Conservation (phyloP, 768 basidiomycete species). For the Pleurotus cornucopiae region DNA sequence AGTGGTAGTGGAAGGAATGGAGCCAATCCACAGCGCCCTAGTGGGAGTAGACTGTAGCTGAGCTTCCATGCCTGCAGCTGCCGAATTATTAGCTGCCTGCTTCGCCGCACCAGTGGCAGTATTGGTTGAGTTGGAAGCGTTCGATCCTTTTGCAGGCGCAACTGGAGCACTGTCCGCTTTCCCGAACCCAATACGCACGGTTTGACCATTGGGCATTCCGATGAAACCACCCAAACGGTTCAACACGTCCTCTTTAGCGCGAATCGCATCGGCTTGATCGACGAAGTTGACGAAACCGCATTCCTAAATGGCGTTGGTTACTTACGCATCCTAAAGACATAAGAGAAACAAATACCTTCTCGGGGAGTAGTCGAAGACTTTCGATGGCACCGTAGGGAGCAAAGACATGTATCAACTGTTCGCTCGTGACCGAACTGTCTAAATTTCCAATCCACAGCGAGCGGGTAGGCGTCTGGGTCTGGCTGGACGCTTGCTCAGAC, state of each 20-base stretch:
- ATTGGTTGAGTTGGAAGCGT: conserved; percentile 47
- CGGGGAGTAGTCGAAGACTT: conserved; percentile 88
- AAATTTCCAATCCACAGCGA: conserved; percentile 99
- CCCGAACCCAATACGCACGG: conserved; percentile 96
- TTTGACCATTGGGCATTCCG: conserved; percentile 91
- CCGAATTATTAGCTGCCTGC: conserved; percentile 40
- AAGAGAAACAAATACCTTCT: conserved; percentile 64
- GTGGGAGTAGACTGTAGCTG: conserved; percentile 91
- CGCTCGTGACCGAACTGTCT: conserved; percentile 90
- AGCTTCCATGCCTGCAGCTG: conserved; percentile 70
- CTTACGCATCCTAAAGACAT: neutral
- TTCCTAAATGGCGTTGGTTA: conserved; percentile 48
- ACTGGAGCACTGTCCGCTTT: conserved; percentile 96
- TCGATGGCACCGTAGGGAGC: conserved; percentile 97
- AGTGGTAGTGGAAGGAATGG: conserved; percentile 92
- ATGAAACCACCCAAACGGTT: conserved; percentile 94
- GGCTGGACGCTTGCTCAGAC: conserved; percentile 63
- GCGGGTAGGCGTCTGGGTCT: conserved; percentile 90
- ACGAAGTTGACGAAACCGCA: conserved; percentile 99
- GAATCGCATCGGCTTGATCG: conserved; percentile 91
- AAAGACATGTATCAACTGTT: conserved; percentile 93
- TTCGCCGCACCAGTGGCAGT: conserved; percentile 56
- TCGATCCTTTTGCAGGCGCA: conserved; percentile 76
- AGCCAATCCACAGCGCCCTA: conserved; percentile 95
- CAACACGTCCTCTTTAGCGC: conserved; percentile 96